Conservation (phyloP, 495 filamentous ascomycete genomes). For the Penicillium macrosclerotiorum region DNA sequence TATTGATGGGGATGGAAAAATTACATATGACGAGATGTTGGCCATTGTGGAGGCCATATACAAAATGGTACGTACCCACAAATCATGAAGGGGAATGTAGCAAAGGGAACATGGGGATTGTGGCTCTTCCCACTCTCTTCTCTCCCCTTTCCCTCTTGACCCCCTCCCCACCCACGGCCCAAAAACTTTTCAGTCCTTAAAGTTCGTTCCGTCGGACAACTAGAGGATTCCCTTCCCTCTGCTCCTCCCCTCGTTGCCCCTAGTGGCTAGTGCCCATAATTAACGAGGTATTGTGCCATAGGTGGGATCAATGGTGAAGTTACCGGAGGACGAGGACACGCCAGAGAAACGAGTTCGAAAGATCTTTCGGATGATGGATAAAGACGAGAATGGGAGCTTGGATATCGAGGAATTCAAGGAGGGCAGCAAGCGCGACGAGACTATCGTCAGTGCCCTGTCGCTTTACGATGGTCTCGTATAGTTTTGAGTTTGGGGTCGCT, state of each 20-base stretch:
- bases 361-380: conserved; percentile 99
- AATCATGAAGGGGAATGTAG: not conserved
- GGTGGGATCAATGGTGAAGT: conserved; percentile 99
- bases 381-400: conserved; percentile 93
- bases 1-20: conserved; percentile 98
- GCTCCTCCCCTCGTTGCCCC: too few species aligned
- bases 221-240: too few species aligned
- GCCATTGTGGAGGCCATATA: conserved; percentile 98
- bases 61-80: conserved; percentile 76
- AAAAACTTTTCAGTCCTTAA: too few species aligned
- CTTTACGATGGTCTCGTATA: conserved; percentile 95
- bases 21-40: conserved; percentile 98
- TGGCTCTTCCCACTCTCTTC: not conserved
- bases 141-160: too few species aligned
- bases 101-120: not conserved
- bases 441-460: conserved; percentile 96
- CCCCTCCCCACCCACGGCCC: too few species aligned
- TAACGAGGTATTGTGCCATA: too few species aligned
- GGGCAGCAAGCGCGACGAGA: conserved; percentile 96
- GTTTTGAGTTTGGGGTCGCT: conserved; percentile 9
- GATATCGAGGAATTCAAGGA: conserved; percentile 98
- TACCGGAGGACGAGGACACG: conserved; percentile 97
- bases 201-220: too few species aligned
- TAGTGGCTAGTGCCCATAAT: too few species aligned
- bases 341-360: conserved; percentile 97